Evolutionary conservation across 495 filamentous ascomycete genomes (phyloP), one percentile per base, ranked within the genome.

Genomic region (Talaromyces borbonicus): DNA sequence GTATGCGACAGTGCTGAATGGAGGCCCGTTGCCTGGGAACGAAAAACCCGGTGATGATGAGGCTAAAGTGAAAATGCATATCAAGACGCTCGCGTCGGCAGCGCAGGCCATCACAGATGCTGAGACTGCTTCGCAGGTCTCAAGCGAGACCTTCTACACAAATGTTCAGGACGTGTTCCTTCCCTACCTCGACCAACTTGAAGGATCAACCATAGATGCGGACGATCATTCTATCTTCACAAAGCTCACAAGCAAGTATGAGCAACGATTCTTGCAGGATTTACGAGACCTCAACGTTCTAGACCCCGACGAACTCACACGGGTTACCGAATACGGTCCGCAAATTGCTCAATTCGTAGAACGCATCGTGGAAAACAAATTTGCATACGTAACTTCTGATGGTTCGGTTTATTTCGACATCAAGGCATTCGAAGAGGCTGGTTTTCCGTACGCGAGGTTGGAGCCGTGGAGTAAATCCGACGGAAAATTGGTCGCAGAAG

Each of bases 341-440:
- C 79, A 95, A 60, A 95, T 96, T 51, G 85, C 81, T 9, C 62
- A 68, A 5, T 88, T 85, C 48, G 85, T 94, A 4, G 73, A 87
- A 52, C 74, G 72, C 45, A 82, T 98, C 33, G 72, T 95, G 9
- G 55, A 79, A n/a, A 93, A 94, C 54, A 80, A 81, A 0, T 96
- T 86, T 52, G 92, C 81, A 4, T 98, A 98, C 56, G 66, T 58
- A 1, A 85, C 87, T 31, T 66, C 79, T 2, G 83, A 92, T 49
- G 87, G 87, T 0, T 92, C 85, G 0, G 88, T 98, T 2, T 98
- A 96, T 63, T 97, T 96, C 48, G 90, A 96, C 52, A 96, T 94
- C 50, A 66, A 70, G 2, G 78, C 87, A 0, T 97, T 95, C 54
- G 92, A 98, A 55, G 75, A 76, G 16, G 81, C 77, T 0, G 87